phyloP scores from a whole-genome alignment of 2,329 filamentous ascomycete species.

The Cordyceps cicadae region DNA sequence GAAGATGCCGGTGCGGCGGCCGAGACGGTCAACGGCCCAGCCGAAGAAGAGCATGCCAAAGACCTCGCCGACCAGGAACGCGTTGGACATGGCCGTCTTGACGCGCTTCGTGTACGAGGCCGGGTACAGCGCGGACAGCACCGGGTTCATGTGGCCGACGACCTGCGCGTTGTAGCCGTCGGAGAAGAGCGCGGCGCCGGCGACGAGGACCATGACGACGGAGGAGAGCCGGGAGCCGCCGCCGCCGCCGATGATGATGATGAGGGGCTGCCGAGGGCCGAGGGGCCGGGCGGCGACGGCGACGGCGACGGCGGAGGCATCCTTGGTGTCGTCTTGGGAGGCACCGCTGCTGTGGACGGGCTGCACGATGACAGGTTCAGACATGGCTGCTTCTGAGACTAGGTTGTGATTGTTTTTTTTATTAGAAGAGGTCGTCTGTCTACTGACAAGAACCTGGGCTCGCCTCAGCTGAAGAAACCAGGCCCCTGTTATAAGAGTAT shows the following conservation, averaged over 20 bases:
- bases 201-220: constrained; percentile 19
- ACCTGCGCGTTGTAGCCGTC: constrained; percentile 29
- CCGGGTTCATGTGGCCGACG: constrained; percentile 26
- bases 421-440: no score
- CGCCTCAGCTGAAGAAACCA: constrained; percentile 1
- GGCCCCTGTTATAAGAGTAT: background rate
- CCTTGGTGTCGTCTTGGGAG: constrained; percentile 1
- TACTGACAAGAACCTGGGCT: background rate
- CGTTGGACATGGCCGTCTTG: constrained; percentile 31
- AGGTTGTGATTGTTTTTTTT: background rate
- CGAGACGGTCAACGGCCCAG: constrained; percentile 36
- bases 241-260: background rate
- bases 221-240: background rate
- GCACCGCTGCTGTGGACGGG: background rate
- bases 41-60: constrained; percentile 33
- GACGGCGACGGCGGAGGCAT: background rate
- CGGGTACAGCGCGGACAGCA: constrained; percentile 24
- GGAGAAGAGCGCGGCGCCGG: constrained; percentile 24
- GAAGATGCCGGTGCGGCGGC: constrained; percentile 37
- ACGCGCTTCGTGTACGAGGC: constrained; percentile 24
- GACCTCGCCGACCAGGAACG: constrained; percentile 32
- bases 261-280: no score
- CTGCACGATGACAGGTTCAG: background rate
- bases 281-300: background rate
- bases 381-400: background rate